These are phyloP conservation scores for Penicillium sp. DNA, from an alignment of 2,329 filamentous ascomycete species.

Conservation along the genomic window DNA sequence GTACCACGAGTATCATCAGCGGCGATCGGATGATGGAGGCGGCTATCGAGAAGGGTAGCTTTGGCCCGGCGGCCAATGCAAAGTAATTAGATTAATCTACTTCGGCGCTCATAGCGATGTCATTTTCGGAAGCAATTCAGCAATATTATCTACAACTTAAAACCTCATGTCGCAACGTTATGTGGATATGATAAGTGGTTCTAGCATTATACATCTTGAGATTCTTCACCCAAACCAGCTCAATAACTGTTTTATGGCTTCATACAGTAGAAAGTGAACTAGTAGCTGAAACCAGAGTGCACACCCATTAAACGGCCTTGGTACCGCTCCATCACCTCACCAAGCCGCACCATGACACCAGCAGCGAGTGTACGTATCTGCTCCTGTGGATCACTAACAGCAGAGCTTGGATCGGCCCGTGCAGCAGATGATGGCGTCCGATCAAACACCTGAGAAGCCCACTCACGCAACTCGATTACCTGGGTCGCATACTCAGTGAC, in stretches of 20 bases:
- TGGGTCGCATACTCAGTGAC: constrained; percentile 74
- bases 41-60: constrained; percentile 72
- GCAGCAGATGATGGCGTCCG: constrained; percentile 49
- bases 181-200: background rate
- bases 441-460: constrained; percentile 77
- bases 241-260: background rate
- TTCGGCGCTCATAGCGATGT: background rate
- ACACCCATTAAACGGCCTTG: constrained; percentile 76
- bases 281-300: constrained; percentile 51
- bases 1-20: constrained; percentile 87
- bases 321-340: constrained; percentile 80
- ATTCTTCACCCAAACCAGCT: no score
- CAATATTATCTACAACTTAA: background rate
- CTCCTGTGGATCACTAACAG: constrained; percentile 49
- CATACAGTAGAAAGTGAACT: background rate
- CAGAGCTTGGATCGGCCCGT: constrained; percentile 61
- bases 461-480: constrained; percentile 82
- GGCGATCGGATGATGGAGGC: constrained; percentile 87
- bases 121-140: background rate
- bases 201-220: background rate
- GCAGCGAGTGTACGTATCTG: constrained; percentile 64
- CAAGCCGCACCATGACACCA: constrained; percentile 75
- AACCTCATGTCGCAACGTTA: background rate
- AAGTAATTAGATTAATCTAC: constrained; percentile 16
- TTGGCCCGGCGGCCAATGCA: constrained; percentile 41